These are phyloP conservation scores for Trypanosomatidae sp. DNA, from an alignment of 208 protist species.

Conservation along the genomic window DNA sequence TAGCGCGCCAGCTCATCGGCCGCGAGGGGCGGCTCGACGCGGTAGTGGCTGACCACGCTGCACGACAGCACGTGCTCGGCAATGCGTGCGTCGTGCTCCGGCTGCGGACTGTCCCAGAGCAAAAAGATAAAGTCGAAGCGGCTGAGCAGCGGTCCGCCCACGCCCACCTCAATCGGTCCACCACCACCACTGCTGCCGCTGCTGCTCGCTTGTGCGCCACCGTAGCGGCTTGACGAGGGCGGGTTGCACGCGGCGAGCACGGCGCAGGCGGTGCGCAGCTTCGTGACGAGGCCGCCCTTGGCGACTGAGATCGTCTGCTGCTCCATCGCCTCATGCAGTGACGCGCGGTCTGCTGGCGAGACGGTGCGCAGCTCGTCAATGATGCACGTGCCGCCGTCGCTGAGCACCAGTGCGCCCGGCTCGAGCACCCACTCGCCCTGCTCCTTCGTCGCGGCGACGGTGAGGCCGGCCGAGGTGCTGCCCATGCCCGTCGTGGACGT, in stretches of 20 bases:
- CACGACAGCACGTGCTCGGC: slow-evolving; percentile 73
- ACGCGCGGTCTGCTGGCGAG: slow-evolving; percentile 84
- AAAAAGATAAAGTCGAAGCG: slow-evolving; percentile 97
- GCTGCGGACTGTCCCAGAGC: slow-evolving; percentile 83
- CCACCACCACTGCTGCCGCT: slow-evolving; percentile 2
- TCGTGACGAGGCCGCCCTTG: slow-evolving; percentile 94
- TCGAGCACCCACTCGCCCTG: slow-evolving; percentile 91
- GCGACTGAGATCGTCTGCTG: slow-evolving; percentile 95
- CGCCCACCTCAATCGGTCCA: slow-evolving; percentile 76
- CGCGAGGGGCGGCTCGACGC: slow-evolving; percentile 13
- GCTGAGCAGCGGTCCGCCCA: slow-evolving; percentile 91
- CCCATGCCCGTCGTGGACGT: slow-evolving; percentile 86
- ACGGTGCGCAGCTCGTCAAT: slow-evolving; percentile 97
- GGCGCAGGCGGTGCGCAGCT: slow-evolving; percentile 88
- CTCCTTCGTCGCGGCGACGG: slow-evolving; percentile 81
- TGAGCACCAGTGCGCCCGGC: slow-evolving; percentile 93
- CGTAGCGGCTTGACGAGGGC: slow-evolving; percentile 30
- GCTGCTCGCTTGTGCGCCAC: too few relatives aligned
- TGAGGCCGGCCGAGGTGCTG: slow-evolving; percentile 86
- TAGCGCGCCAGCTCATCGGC: slow-evolving; percentile 55
- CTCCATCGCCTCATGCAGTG: slow-evolving; percentile 98
- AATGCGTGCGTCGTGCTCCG: slow-evolving; percentile 78
- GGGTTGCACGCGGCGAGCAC: slow-evolving; percentile 96
- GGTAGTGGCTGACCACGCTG: slow-evolving; percentile 14
- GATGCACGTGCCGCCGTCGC: slow-evolving; percentile 95